Conservation (phyloP, 2,329 filamentous ascomycete genomes). For the Blastomyces emzantsi region DNA sequence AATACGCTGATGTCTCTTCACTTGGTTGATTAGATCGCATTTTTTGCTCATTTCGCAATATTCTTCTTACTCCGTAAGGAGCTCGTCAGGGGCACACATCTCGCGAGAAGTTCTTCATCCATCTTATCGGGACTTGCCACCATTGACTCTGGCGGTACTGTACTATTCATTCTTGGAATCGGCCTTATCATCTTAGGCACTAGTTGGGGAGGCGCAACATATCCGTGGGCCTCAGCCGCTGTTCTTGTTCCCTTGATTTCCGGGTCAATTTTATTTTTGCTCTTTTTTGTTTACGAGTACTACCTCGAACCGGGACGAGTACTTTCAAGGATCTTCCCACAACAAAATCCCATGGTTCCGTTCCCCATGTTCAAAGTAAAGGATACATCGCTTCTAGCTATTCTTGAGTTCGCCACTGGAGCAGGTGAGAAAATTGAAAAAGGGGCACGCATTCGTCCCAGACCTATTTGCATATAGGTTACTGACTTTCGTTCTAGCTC, state of each 20-base stretch:
- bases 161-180: slow-evolving; percentile 48
- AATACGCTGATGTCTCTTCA: background rate
- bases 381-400: slow-evolving; percentile 54
- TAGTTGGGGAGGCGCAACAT: slow-evolving; percentile 49
- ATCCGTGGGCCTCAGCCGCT: slow-evolving; percentile 43
- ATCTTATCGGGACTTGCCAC: slow-evolving; percentile 45
- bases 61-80: slow-evolving; percentile 51
- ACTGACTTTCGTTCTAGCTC: slow-evolving; percentile 16
- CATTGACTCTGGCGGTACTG: slow-evolving; percentile 48
- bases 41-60: slow-evolving; percentile 45
- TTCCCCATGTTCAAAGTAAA: slow-evolving; percentile 49
- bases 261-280: slow-evolving; percentile 35
- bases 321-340: slow-evolving; percentile 43
- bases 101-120: slow-evolving; percentile 27
- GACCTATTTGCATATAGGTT: background rate
- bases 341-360: slow-evolving; percentile 55
- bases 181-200: slow-evolving; percentile 47
- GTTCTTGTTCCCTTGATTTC: slow-evolving; percentile 44
- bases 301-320: slow-evolving; percentile 44
- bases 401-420: slow-evolving; percentile 53
- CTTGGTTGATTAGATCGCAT: slow-evolving; percentile 31
- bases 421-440: slow-evolving; percentile 30
- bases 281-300: slow-evolving; percentile 46
- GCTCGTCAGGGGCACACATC: slow-evolving; percentile 45
- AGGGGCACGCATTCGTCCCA: background rate